A percentile compares a stretch with the other conserved stretches of the same genome.
Conservation (phyloP, 208 protist species). For the Leishmania braziliensis region DNA sequence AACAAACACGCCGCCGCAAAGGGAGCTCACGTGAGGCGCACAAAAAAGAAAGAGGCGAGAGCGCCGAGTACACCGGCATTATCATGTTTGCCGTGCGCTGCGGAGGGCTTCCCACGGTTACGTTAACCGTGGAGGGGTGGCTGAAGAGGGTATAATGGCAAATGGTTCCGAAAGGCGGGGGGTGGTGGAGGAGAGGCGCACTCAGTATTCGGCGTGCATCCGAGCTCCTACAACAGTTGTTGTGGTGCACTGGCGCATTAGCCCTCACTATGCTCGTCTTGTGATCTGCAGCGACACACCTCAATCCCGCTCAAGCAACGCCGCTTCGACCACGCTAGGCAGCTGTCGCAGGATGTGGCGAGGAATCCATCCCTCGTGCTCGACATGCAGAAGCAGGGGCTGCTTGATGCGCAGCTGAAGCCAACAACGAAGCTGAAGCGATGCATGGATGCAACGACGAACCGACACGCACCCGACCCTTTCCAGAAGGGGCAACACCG, state of each 20-base stretch:
- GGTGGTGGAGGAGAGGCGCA: neutral
- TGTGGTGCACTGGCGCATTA: neutral
- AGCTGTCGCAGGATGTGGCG: constrained; percentile 60
- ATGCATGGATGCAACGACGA: constrained; percentile 50
- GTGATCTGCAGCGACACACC: neutral
- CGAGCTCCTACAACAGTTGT: neutral
- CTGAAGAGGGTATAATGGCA: neutral
- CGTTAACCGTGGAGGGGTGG: neutral
- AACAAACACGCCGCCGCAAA: neutral
- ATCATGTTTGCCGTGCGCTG: neutral
- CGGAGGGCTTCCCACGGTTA: neutral
- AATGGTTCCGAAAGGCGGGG: neutral
- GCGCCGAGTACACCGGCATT: neutral
- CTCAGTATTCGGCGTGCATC: neutral
- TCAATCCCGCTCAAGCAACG: constrained; percentile 53
- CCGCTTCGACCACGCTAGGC: constrained; percentile 53
- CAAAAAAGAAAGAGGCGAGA: neutral
- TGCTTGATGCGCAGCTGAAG: constrained; percentile 49
- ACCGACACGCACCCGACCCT: constrained; percentile 33
- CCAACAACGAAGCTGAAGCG: constrained; percentile 53
- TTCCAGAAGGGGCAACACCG: constrained; percentile 18
- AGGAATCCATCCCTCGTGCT: constrained; percentile 54
- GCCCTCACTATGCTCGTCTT: neutral
- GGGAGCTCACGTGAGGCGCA: neutral
- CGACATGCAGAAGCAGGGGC: constrained; percentile 48